Evolutionary conservation across 2,329 filamentous ascomycete genomes (phyloP).

Genomic region (Arthroderma sp.): DNA sequence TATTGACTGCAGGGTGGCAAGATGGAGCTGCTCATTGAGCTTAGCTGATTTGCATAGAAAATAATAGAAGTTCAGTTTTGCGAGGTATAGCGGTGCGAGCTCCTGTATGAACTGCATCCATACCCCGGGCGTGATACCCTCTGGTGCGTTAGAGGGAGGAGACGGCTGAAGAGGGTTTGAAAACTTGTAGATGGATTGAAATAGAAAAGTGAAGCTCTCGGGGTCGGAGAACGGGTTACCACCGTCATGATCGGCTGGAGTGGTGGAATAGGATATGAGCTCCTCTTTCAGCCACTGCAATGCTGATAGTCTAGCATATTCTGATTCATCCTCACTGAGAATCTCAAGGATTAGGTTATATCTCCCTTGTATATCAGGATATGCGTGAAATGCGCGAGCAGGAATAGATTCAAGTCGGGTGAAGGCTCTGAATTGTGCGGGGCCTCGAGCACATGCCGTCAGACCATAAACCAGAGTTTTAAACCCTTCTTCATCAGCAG

Average conservation of each 20-base stretch:
- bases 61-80: slow-evolving; percentile 48
- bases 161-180: neutral
- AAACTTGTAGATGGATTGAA: slow-evolving; percentile 39
- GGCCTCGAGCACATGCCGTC: slow-evolving; percentile 24
- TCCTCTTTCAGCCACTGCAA: slow-evolving; percentile 51
- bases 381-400: slow-evolving; percentile 36
- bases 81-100: slow-evolving; percentile 39
- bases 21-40: slow-evolving; percentile 37
- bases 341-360: slow-evolving; percentile 45
- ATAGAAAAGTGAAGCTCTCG: slow-evolving; percentile 32
- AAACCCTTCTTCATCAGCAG: slow-evolving; percentile 41
- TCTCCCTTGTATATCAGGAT: slow-evolving; percentile 41
- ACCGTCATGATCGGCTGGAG: neutral
- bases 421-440: slow-evolving; percentile 24
- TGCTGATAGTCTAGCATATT: slow-evolving; percentile 45
- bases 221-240: slow-evolving; percentile 23
- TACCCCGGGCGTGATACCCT: slow-evolving; percentile 11
- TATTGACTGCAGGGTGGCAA: slow-evolving; percentile 27
- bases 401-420: slow-evolving; percentile 29
- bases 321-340: slow-evolving; percentile 42
- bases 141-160: slow-evolving; percentile 23
- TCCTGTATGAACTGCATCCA: slow-evolving; percentile 42
- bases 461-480: slow-evolving; percentile 40
- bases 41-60: slow-evolving; percentile 38
- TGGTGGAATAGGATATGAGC: slow-evolving; percentile 21